These are phyloP conservation scores for Colletotrichum trifolii DNA, from an alignment of 2,329 filamentous ascomycete species.

Conservation along the genomic window DNA sequence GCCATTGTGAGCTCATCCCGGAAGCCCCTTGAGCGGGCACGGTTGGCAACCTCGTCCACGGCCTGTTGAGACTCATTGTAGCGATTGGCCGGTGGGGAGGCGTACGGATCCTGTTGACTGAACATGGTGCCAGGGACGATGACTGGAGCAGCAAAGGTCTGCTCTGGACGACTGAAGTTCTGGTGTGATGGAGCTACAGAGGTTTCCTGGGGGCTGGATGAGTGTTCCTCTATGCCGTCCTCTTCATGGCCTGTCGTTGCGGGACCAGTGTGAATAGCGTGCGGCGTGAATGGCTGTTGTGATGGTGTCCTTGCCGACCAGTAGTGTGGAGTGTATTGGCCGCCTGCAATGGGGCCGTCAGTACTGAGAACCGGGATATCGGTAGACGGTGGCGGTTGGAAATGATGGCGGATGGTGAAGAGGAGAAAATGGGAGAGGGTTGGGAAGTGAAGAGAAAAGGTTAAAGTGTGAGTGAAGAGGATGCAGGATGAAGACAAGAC, in stretches of 20 bases:
- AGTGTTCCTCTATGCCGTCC: constrained; percentile 37
- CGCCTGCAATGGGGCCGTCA: constrained; percentile 38
- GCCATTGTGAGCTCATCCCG: constrained; percentile 64
- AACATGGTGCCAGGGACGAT: constrained; percentile 30
- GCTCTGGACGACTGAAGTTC: constrained; percentile 15
- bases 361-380: constrained; percentile 20
- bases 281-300: constrained; percentile 38
- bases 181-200: constrained; percentile 46
- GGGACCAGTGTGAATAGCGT: constrained; percentile 35
- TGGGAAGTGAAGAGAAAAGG: too few species aligned
- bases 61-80: constrained; percentile 52
- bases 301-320: constrained; percentile 40
- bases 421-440: neutral
- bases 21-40: constrained; percentile 47
- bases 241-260: constrained; percentile 35
- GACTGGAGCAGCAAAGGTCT: constrained; percentile 30
- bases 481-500: constrained; percentile 17
- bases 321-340: constrained; percentile 36
- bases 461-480: constrained; percentile 1
- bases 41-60: constrained; percentile 40
- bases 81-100: constrained; percentile 43
- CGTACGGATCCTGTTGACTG: constrained; percentile 52
- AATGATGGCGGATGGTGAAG: constrained; percentile 5
- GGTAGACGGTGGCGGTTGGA: constrained; percentile 9
- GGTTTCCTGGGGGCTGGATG: constrained; percentile 40